Conservation (phyloP, 1,284 basidiomycete species). For the Rhodotorula sp. region DNA sequence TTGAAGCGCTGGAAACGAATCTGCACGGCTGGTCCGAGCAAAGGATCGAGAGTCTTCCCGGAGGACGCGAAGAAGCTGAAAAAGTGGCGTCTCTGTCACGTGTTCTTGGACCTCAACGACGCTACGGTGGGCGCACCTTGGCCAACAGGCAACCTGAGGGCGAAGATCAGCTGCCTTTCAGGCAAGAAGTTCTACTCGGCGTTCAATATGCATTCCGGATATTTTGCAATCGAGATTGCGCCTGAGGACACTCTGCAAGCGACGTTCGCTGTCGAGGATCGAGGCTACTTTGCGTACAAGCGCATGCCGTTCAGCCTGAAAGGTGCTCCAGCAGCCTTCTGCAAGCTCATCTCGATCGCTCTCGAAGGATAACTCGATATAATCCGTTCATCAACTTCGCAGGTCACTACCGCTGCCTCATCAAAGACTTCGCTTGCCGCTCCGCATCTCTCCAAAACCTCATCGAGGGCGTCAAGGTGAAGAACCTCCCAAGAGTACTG, state of each 20-base stretch:
- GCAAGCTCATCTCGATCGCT: too few species aligned
- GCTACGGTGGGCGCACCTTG: conserved; percentile 2
- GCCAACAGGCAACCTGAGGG: conserved; percentile 4
- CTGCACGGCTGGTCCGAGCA: neutral
- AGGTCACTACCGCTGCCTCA: conserved; percentile 2
- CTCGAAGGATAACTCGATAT: too few species aligned
- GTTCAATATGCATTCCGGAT: conserved; percentile 7
- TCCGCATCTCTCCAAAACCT: neutral
- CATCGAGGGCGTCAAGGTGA: neutral
- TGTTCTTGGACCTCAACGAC: conserved; percentile 10
- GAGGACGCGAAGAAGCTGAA: neutral
- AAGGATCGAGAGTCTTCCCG: neutral
- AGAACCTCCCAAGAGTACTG: neutral
- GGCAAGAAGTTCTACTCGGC: conserved; percentile 6
- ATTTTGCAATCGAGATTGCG: conserved; percentile 5
- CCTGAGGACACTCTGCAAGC: conserved; percentile 6
- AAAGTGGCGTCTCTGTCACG: conserved; percentile 9
- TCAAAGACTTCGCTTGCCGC: neutral
- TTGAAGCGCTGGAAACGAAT: too few species aligned
- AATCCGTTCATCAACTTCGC: conserved; percentile 8
- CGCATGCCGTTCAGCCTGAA: conserved; percentile 7
- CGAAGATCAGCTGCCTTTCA: neutral
- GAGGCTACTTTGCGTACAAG: conserved; percentile 8
- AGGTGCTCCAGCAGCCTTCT: conserved; percentile 2
- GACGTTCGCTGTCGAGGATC: conserved; percentile 7